Percentiles rank a stretch among this genome's conserved stretches.
phyloP scores from a whole-genome alignment of 306 rosid genomes.

The Begonia peltatifolia region DNA sequence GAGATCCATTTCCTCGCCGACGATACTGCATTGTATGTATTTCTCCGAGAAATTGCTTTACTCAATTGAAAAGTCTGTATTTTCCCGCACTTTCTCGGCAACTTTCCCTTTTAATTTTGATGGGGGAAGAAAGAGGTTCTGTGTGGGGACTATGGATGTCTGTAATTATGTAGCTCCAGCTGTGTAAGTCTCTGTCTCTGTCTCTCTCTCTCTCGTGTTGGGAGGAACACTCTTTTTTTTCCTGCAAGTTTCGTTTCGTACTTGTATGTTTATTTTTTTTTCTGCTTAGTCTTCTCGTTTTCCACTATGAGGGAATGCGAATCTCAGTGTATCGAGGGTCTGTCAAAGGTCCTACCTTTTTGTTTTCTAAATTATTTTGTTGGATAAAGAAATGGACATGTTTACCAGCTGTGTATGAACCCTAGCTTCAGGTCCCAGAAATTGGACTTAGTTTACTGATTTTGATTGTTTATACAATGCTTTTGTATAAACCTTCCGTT shows the following conservation, averaged over 20 bases:
- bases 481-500: not conserved
- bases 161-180: not conserved
- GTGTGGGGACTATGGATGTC: not conserved
- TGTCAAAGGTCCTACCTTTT: not conserved
- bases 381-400: not conserved
- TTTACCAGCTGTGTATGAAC: not conserved
- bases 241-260: constrained; percentile 8
- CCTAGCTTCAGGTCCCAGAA: not conserved
- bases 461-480: not conserved
- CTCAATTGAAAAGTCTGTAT: not conserved
- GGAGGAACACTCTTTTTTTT: constrained; percentile 8
- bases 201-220: not conserved
- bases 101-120: constrained; percentile 17
- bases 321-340: constrained; percentile 35
- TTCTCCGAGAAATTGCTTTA: too few relatives aligned
- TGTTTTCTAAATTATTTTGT: not conserved
- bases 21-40: too few relatives aligned
- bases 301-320: constrained; percentile 36
- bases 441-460: not conserved
- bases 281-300: constrained; percentile 19
- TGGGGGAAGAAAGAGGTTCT: constrained; percentile 8
- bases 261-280: not conserved
- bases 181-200: constrained; percentile 34
- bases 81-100: constrained; percentile 24
- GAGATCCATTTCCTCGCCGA: too few relatives aligned